These are phyloP conservation scores for Coemansia sp. DNA, from an alignment of 192 early-diverging fungal species.

Conservation along the genomic window DNA sequence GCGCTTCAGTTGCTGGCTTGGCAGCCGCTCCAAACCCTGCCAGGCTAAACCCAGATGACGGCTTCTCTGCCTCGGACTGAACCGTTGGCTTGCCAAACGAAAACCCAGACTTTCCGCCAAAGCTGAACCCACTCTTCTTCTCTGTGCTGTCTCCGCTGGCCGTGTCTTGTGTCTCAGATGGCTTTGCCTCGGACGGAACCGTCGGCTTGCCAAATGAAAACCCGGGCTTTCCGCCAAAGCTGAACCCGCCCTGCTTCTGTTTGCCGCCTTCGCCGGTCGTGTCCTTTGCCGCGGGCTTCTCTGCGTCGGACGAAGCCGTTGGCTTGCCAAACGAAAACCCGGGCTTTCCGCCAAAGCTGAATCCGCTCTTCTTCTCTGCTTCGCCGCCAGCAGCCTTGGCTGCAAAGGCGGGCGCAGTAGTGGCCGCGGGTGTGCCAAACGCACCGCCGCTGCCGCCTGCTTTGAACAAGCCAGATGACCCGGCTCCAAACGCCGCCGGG, in stretches of 20 bases:
- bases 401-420: neutral
- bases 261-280: too few species aligned
- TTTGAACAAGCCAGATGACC: too few species aligned
- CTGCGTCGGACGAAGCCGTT: neutral
- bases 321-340: conserved; percentile 2
- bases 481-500: conserved; percentile 9
- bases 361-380: conserved; percentile 1
- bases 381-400: conserved; percentile 3
- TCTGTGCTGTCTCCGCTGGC: too few species aligned
- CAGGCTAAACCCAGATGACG: too few species aligned
- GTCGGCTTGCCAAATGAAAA: too few species aligned
- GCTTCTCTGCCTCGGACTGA: too few species aligned
- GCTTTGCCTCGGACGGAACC: too few species aligned
- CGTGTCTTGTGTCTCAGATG: neutral
- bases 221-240: too few species aligned
- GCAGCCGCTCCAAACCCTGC: too few species aligned
- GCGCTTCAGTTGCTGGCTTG: neutral
- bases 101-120: too few species aligned
- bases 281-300: neutral
- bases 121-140: conserved; percentile 12
- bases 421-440: neutral
- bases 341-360: conserved; percentile 12
- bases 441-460: conserved; percentile 2
- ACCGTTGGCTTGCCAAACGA: too few species aligned
- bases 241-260: conserved; percentile 10